A percentile compares a stretch with the other conserved stretches of the same genome.
Evolutionary conservation across 495 filamentous ascomycete genomes (phyloP).

Genomic region (Hypoxylon fragiforme): DNA sequence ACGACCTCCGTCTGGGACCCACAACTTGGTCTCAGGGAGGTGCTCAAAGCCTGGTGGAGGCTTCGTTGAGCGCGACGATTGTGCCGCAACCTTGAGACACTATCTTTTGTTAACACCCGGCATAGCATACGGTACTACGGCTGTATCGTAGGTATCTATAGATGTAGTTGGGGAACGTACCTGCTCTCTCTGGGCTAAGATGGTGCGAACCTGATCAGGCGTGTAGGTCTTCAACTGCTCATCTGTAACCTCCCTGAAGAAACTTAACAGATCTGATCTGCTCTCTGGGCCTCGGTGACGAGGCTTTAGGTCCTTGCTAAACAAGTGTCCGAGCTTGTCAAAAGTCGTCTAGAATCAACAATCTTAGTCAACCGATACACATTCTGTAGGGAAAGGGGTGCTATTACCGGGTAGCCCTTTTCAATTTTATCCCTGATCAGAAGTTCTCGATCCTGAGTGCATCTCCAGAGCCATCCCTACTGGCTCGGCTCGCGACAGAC

Average conservation of each 20-base stretch:
- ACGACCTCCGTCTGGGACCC: constrained; percentile 41
- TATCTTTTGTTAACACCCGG: no score
- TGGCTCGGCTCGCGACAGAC: constrained; percentile 51
- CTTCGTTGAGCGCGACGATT: not conserved
- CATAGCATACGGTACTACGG: no score
- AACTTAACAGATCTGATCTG: constrained; percentile 41
- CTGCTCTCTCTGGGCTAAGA: constrained; percentile 48
- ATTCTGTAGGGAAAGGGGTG: constrained; percentile 22
- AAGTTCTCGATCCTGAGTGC: constrained; percentile 61
- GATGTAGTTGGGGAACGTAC: constrained; percentile 24
- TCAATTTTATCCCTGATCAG: constrained; percentile 43
- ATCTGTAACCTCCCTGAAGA: constrained; percentile 56
- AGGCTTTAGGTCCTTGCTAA: constrained; percentile 28
- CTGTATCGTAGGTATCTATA: no score
- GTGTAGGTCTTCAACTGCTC: constrained; percentile 52
- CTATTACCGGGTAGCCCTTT: constrained; percentile 36
- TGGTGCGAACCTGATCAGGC: constrained; percentile 41
- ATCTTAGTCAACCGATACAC: constrained; percentile 6
- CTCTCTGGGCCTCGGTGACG: constrained; percentile 39
- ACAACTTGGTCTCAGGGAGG: constrained; percentile 32
- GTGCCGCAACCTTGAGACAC: constrained; percentile 1
- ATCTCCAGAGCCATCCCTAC: constrained; percentile 69
- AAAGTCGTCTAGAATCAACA: constrained; percentile 22
- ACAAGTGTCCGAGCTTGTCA: constrained; percentile 10
- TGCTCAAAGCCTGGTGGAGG: constrained; percentile 17